Base-by-base conservation (phyloP, 2,329 filamentous ascomycete genomes). In the Aspergillus ruber region DNA sequence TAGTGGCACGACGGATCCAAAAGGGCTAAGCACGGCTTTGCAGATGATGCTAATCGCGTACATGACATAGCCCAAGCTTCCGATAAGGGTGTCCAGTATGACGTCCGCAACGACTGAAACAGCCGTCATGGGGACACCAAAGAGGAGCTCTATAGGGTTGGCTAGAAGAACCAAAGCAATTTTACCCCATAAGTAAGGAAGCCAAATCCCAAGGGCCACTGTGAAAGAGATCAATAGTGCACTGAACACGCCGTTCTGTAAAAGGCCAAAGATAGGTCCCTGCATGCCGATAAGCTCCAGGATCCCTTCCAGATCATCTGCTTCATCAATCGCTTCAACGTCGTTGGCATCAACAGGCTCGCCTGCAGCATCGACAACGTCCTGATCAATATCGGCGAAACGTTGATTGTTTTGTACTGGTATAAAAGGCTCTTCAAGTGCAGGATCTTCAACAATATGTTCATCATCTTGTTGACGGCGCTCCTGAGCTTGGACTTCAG, bases 231-330 rank as follows among this genome's bases (percentile, higher is more conserved):
- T 89, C 23, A 98, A 77, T 41, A 97, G 85, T 6, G 87, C 85
- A 64, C 91, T 95, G 68, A 98, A 98, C 13, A 96, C 83, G 47
- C 88, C 90, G 57, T 98, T 98, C 62, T 98, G 93, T 56, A 97
- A 83, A 5, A 98, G 78, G 2, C 89, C 90, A 12, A 86, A 85
- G 3, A 98, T 77, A 0, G 93, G 93, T 0, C 93, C 93, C 61
- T 94, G 88, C 86, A 98, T 94, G 33, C 93, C 93, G 50, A 98
- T 86, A 13, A 98, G 80, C 66, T 98, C 93, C 74, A 98, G 83
- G 45, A 98, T 88, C 0, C 93, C 93, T 64, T 98, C 93, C 13
- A 98, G 82, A 62, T 98, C 93, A 68, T 98, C 93, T 8, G 87
- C 87, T 56, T 96, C 86, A 39, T 77, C 75, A 13, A 72, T 65